A percentile compares a stretch with the other conserved stretches of the same genome.
These are phyloP conservation scores for Penicillium italicum DNA, from an alignment of 2,329 filamentous ascomycete species.

Conservation along the genomic window DNA sequence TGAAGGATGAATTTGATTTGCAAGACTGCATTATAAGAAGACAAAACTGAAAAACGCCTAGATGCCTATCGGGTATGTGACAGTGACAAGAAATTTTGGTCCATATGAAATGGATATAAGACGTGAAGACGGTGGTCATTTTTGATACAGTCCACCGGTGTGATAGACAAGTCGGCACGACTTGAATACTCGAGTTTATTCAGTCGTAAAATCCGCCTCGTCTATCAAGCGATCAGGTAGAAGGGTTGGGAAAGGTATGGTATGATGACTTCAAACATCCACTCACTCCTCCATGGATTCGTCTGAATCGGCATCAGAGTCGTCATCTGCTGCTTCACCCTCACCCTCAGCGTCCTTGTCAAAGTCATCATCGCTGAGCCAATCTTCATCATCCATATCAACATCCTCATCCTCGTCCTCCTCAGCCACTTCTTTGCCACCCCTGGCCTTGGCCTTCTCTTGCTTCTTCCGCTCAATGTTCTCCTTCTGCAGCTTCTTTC, in stretches of 20 bases:
- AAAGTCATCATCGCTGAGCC: slow-evolving; percentile 52
- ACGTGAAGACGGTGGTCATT: neutral
- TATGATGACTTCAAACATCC: neutral
- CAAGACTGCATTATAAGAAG: slow-evolving; percentile 4
- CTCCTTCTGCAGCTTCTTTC: slow-evolving; percentile 77
- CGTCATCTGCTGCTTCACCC: slow-evolving; percentile 31
- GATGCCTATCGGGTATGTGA: slow-evolving; percentile 13
- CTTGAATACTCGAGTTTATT: neutral
- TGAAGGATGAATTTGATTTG: slow-evolving; percentile 5
- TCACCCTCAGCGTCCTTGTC: slow-evolving; percentile 45
- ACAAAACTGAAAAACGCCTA: slow-evolving; percentile 7
- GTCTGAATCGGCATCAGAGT: slow-evolving; percentile 42
- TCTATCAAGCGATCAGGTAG: neutral
- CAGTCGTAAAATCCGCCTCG: neutral
- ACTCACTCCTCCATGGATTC: slow-evolving; percentile 44
- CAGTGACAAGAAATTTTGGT: slow-evolving; percentile 14
- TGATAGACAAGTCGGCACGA: neutral
- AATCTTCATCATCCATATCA: slow-evolving; percentile 49
- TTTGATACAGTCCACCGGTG: slow-evolving; percentile 1
- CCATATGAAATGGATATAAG: slow-evolving; percentile 6
- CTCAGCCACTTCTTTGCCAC: slow-evolving; percentile 45
- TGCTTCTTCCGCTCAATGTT: slow-evolving; percentile 86
- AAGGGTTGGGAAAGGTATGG: neutral
- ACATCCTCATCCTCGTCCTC: slow-evolving; percentile 51
- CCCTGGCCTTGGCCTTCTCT: slow-evolving; percentile 51